A percentile compares a stretch with the other conserved stretches of the same genome.
Evolutionary conservation across 768 basidiomycete genomes (phyloP).

Genomic region (Infundibulicybe gibba): DNA sequence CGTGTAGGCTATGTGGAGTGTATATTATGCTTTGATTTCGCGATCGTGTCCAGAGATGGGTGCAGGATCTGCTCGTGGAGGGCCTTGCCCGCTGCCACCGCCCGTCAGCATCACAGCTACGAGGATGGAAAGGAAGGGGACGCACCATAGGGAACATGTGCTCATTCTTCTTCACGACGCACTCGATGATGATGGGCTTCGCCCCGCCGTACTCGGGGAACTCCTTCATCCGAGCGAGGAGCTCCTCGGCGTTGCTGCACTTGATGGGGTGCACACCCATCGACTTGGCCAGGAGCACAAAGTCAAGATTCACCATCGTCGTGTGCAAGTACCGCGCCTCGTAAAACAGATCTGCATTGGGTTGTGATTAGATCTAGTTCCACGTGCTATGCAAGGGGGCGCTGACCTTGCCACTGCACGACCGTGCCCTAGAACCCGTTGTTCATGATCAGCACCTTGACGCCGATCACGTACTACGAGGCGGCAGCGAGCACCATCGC

Average conservation of each 20-base stretch:
- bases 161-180: slow-evolving; percentile 77
- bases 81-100: too few species aligned
- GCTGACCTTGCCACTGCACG: slow-evolving; percentile 93
- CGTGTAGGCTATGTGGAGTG: too few species aligned
- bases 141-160: slow-evolving; percentile 89
- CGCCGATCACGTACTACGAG: slow-evolving; percentile 86
- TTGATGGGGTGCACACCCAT: slow-evolving; percentile 94
- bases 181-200: slow-evolving; percentile 90
- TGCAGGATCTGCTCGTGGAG: too few species aligned
- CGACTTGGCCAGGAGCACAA: slow-evolving; percentile 83
- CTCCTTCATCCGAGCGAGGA: slow-evolving; percentile 97
- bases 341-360: slow-evolving; percentile 80
- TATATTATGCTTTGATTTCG: too few species aligned
- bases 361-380: neutral
- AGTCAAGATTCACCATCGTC: slow-evolving; percentile 93
- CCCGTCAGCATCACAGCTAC: slow-evolving; percentile 1
- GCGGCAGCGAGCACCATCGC: slow-evolving; percentile 99
- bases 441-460: slow-evolving; percentile 91
- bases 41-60: too few species aligned
- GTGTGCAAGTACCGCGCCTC: slow-evolving; percentile 97
- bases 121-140: neutral
- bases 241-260: slow-evolving; percentile 63
- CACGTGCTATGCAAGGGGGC: neutral
- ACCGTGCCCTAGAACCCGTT: slow-evolving; percentile 99
- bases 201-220: slow-evolving; percentile 91